Evolutionary conservation across 2,329 filamentous ascomycete genomes (phyloP).

Genomic region (Aureobasidium sp.): DNA sequence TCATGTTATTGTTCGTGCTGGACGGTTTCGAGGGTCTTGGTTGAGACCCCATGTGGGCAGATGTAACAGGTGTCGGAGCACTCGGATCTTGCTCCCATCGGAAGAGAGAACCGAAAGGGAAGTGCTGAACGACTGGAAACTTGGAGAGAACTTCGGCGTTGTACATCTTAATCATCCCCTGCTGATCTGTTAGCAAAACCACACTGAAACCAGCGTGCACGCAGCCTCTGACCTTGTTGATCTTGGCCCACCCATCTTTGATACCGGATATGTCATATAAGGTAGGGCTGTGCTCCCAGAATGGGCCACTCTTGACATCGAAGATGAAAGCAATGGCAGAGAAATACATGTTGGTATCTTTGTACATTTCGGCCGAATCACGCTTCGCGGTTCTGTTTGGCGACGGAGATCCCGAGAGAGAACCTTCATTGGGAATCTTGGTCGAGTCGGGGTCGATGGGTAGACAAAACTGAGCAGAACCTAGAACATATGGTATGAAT

Average conservation of each 20-base stretch:
- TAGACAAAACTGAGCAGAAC: conserved; percentile 79
- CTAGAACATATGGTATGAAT: conserved; percentile 90
- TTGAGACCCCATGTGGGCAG: conserved; percentile 23
- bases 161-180: conserved; percentile 99
- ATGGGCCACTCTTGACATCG: conserved; percentile 91
- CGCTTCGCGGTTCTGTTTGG: conserved; percentile 54
- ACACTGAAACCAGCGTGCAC: neutral
- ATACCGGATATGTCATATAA: conserved; percentile 92
- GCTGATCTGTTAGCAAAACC: neutral
- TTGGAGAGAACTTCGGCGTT: conserved; percentile 93
- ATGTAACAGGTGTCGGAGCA: conserved; percentile 20
- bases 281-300: conserved; percentile 90
- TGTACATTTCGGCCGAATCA: conserved; percentile 31
- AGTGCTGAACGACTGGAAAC: conserved; percentile 96
- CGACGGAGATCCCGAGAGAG: conserved; percentile 56
- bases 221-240: conserved; percentile 53
- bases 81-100: conserved; percentile 37
- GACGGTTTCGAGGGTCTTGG: conserved; percentile 14
- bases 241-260: conserved; percentile 86
- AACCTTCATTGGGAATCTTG: conserved; percentile 64
- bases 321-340: conserved; percentile 94
- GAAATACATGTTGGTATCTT: conserved; percentile 65
- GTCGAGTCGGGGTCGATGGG: conserved; percentile 31
- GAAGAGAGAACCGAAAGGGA: conserved; percentile 43
- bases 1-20: conserved; percentile 2